Conservation (phyloP, 805 yeast genomes). For the Wilhelminamyces savonicus region DNA sequence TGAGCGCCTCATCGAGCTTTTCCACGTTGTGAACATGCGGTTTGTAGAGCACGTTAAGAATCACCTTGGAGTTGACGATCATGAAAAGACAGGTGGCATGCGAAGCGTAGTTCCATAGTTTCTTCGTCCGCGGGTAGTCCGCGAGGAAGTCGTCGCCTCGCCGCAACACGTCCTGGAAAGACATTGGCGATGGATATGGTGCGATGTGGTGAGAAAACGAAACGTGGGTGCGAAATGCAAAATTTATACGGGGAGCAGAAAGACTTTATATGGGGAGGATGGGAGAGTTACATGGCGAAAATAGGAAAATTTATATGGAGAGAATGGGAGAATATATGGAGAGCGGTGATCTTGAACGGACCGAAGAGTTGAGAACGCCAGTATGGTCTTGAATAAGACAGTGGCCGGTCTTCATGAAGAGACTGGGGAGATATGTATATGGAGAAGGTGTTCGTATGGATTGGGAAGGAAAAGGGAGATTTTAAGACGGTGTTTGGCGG, state of each 20-base stretch:
- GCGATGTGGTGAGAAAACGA: conserved; percentile 1
- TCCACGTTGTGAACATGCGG: conserved; percentile 59
- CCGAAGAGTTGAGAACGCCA: no score
- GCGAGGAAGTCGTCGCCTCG: conserved; percentile 69
- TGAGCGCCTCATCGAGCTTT: conserved; percentile 56
- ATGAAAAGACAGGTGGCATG: conserved; percentile 63
- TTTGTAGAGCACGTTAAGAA: conserved; percentile 56
- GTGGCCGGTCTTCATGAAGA: no score
- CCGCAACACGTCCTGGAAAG: conserved; percentile 58
- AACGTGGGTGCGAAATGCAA: conserved; percentile 1
- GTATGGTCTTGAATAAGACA: no score
- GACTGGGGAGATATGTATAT: no score
- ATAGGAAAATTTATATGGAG: background rate
- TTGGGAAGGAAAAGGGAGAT: no score
- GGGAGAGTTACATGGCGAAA: background rate
- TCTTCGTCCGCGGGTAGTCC: conserved; percentile 53
- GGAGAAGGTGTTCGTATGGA: no score
- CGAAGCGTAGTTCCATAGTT: conserved; percentile 63
- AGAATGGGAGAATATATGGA: no score
- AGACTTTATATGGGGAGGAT: background rate
- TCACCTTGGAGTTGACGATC: conserved; percentile 56
- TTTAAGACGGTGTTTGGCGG: no score
- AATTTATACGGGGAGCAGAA: background rate
- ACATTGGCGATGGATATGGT: conserved; percentile 36
- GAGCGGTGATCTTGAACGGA: background rate